Percentiles rank a stretch among this genome's conserved stretches.
Evolutionary conservation across 2,329 filamentous ascomycete species (phyloP).

Genomic region (Pyricularia sp.): DNA sequence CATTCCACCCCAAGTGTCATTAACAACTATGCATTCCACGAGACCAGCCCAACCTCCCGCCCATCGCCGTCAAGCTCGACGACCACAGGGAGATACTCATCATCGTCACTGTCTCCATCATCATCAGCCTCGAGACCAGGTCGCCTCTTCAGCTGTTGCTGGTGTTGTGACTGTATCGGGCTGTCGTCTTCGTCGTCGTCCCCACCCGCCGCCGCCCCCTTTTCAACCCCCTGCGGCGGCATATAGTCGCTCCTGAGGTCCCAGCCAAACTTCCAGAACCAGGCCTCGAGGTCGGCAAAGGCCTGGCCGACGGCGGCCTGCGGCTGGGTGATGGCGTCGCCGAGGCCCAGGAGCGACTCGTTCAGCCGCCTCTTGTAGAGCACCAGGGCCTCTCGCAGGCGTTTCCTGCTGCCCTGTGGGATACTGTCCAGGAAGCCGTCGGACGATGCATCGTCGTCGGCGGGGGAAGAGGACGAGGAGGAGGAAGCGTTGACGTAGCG

Average conservation of each 20-base stretch:
- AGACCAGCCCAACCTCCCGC: constrained; percentile 40
- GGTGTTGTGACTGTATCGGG: neutral
- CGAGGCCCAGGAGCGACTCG: constrained; percentile 30
- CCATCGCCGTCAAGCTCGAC: constrained; percentile 43
- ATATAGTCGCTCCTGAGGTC: constrained; percentile 42
- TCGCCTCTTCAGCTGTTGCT: neutral
- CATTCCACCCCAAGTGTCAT: neutral
- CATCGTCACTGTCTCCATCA: constrained; percentile 30
- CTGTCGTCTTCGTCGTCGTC: neutral
- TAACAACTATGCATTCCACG: constrained; percentile 25
- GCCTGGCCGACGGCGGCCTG: constrained; percentile 35
- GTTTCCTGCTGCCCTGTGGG: constrained; percentile 17
- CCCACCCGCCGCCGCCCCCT: constrained; percentile 24
- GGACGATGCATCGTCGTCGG: constrained; percentile 25
- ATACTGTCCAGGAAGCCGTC: constrained; percentile 24
- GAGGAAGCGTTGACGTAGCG: constrained; percentile 26
- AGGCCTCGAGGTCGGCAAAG: constrained; percentile 39
- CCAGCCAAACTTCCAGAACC: constrained; percentile 42
- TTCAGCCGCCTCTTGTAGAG: constrained; percentile 45
- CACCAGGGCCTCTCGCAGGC: constrained; percentile 37
- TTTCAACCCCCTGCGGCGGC: constrained; percentile 33
- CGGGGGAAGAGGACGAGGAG: constrained; percentile 21
- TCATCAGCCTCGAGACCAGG: constrained; percentile 38
- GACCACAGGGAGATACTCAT: constrained; percentile 43
- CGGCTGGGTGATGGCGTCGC: constrained; percentile 23